phyloP scores from a whole-genome alignment of 192 early-diverging fungal genomes.

The Coemansia umbellata region DNA sequence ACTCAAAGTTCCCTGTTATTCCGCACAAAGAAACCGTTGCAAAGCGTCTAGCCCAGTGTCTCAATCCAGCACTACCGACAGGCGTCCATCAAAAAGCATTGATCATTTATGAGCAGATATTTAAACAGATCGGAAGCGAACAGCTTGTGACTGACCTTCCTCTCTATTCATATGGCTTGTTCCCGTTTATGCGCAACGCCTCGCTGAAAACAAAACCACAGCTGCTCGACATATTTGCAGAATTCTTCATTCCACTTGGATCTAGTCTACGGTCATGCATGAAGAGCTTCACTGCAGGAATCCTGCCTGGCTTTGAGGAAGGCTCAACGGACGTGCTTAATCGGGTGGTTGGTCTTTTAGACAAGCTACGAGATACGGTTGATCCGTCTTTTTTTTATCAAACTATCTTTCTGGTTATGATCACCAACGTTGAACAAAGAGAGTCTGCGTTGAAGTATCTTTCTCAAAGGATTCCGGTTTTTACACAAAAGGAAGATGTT shows the following conservation, averaged over 20 bases:
- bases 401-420: conserved; percentile 77
- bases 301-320: conserved; percentile 86
- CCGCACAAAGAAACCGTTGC: conserved; percentile 83
- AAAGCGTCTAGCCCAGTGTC: conserved; percentile 89
- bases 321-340: conserved; percentile 82
- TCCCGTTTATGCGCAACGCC: conserved; percentile 86
- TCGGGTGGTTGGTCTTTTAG: conserved; percentile 62
- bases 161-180: conserved; percentile 85
- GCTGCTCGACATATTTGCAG: conserved; percentile 72
- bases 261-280: conserved; percentile 65
- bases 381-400: conserved; percentile 77
- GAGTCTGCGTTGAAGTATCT: conserved; percentile 77
- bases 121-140: conserved; percentile 62
- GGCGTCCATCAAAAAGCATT: conserved; percentile 94
- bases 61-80: conserved; percentile 91
- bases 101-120: conserved; percentile 78
- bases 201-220: conserved; percentile 80
- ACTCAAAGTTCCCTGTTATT: conserved; percentile 67
- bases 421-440: conserved; percentile 63
- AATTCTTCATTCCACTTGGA: conserved; percentile 72
- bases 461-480: conserved; percentile 56
- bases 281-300: conserved; percentile 73
- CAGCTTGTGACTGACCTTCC: conserved; percentile 78
- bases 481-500: conserved; percentile 63
- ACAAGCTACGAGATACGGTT: conserved; percentile 61